Evolutionary conservation across 148 eudicot species (phyloP).

Genomic region (Polygonum aviculare): DNA sequence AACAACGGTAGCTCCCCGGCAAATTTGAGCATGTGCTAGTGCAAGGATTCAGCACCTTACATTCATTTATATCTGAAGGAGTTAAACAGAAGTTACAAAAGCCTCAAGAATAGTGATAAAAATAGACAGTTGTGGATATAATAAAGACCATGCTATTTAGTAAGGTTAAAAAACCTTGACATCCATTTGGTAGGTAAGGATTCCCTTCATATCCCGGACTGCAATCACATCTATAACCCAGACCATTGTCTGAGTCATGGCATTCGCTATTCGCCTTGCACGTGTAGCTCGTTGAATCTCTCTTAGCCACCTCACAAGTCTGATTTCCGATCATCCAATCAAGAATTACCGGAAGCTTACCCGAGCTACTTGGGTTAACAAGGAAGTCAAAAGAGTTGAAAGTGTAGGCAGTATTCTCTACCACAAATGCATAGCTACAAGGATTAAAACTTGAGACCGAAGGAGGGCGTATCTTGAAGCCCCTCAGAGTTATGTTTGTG

Average conservation of each 20-base stretch:
- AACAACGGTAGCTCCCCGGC: background rate
- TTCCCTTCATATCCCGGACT: background rate
- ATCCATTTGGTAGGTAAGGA: background rate
- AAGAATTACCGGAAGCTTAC: background rate
- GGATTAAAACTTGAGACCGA: background rate
- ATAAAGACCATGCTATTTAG: too few relatives aligned
- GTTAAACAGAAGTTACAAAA: too few relatives aligned
- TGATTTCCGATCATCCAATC: slow-evolving; percentile 1
- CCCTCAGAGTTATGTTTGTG: background rate
- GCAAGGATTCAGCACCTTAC: background rate
- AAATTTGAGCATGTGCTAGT: background rate
- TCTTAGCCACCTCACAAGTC: background rate
- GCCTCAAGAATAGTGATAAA: too few relatives aligned
- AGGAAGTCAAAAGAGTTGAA: background rate
- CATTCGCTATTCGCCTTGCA: background rate
- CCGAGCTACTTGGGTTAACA: background rate
- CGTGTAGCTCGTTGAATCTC: background rate
- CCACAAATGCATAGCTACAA: background rate
- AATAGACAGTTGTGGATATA: background rate
- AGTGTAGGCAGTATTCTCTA: background rate
- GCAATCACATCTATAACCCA: background rate
- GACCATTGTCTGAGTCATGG: background rate
- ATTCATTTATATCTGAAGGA: slow-evolving; percentile 2
- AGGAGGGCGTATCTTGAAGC: background rate
- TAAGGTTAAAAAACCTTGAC: background rate